phyloP scores from a whole-genome alignment of 352 stramenopile genomes.

The Globisporangium recalcitrans region DNA sequence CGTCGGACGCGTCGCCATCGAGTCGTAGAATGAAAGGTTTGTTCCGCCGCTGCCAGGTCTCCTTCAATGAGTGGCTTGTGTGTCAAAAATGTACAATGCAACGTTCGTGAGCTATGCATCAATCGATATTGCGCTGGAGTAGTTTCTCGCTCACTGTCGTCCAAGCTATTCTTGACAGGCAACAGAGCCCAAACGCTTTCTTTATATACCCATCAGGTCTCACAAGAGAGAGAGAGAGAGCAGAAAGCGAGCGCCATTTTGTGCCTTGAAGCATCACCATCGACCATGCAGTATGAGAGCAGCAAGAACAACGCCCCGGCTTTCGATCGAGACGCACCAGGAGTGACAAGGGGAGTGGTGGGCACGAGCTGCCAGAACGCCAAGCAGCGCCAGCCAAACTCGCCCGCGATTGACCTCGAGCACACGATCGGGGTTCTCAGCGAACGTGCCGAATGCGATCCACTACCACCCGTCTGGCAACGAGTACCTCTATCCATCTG shows the following conservation, averaged over 20 bases:
- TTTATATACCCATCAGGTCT: background rate
- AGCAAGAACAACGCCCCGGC: slow-evolving; percentile 9
- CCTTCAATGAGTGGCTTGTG: background rate
- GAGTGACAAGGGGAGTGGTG: background rate
- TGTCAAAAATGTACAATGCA: background rate
- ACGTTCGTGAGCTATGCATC: too few species aligned
- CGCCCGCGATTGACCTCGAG: slow-evolving; percentile 77
- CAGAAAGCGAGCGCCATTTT: background rate
- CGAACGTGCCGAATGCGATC: slow-evolving; percentile 65
- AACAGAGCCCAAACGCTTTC: background rate
- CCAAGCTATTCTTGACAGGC: background rate
- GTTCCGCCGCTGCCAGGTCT: too few species aligned
- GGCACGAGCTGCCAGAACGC: background rate
- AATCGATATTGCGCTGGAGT: background rate
- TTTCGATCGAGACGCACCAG: background rate
- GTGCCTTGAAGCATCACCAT: background rate
- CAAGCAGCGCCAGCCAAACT: slow-evolving; percentile 7
- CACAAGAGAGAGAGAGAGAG: too few species aligned
- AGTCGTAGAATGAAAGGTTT: background rate
- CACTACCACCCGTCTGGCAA: slow-evolving; percentile 77
- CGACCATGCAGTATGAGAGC: slow-evolving; percentile 28
- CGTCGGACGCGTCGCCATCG: background rate
- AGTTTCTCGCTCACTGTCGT: background rate
- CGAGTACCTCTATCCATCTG: slow-evolving; percentile 85
- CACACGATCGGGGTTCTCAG: slow-evolving; percentile 91